Percentiles rank a stretch among this genome's conserved stretches.
Evolutionary conservation across 805 yeast genomes (phyloP).

Genomic region (Metschnikowia similis): DNA sequence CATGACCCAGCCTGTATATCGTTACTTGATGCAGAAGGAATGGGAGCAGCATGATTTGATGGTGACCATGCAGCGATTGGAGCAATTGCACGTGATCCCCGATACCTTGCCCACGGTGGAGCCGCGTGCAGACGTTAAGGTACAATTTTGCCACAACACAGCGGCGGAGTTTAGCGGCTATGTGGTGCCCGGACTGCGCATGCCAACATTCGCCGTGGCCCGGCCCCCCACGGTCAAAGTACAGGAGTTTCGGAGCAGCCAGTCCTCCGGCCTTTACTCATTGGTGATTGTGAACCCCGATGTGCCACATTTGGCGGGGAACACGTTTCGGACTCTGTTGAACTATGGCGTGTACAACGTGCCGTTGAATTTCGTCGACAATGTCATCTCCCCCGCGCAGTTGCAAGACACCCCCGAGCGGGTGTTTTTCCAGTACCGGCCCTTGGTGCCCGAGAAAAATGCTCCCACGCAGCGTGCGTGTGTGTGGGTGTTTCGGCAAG

Average conservation of each 20-base stretch:
- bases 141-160: slow-evolving; percentile 68
- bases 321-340: slow-evolving; percentile 66
- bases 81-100: slow-evolving; percentile 79
- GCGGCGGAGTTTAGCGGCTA: slow-evolving; percentile 54
- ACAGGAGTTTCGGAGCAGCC: slow-evolving; percentile 54
- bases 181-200: slow-evolving; percentile 73
- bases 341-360: slow-evolving; percentile 77
- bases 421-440: slow-evolving; percentile 55
- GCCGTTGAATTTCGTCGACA: slow-evolving; percentile 52
- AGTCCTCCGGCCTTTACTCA: slow-evolving; percentile 57
- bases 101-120: slow-evolving; percentile 88
- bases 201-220: slow-evolving; percentile 70
- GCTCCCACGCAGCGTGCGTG: slow-evolving; percentile 76
- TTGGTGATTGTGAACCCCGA: slow-evolving; percentile 87
- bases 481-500: slow-evolving; percentile 87
- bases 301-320: slow-evolving; percentile 68
- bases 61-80: slow-evolving; percentile 88
- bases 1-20: slow-evolving; percentile 72
- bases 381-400: slow-evolving; percentile 47
- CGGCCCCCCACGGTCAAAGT: slow-evolving; percentile 76
- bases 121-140: slow-evolving; percentile 70
- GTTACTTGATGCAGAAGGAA: slow-evolving; percentile 58
- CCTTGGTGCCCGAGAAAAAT: slow-evolving; percentile 89
- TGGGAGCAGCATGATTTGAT: slow-evolving; percentile 73
- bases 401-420: slow-evolving; percentile 30